A percentile compares a stretch with the other conserved stretches of the same genome.
Conservation (phyloP, 352 stramenopile species). For the Pilasporangium apinafurcum region DNA sequence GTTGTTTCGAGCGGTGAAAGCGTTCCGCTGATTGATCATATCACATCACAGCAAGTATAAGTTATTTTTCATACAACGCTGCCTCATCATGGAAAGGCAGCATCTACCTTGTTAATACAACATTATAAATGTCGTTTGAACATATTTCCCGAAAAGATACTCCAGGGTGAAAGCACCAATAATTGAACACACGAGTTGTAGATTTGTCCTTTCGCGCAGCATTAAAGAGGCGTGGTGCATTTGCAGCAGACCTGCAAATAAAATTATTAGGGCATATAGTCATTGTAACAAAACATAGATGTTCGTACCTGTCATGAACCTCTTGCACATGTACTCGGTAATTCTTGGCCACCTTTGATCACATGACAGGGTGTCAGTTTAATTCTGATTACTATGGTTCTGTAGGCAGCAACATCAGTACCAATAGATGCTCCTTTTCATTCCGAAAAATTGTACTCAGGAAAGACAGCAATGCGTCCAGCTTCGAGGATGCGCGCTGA, state of each 20-base stretch:
- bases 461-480: slow-evolving; percentile 78
- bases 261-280: too few species aligned
- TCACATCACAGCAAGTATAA: background rate
- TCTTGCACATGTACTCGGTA: slow-evolving; percentile 89
- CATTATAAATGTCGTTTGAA: slow-evolving; percentile 86
- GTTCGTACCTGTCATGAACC: slow-evolving; percentile 59
- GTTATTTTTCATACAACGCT: background rate
- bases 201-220: slow-evolving; percentile 38
- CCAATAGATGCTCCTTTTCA: slow-evolving; percentile 71
- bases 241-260: slow-evolving; percentile 26
- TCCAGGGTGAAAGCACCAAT: slow-evolving; percentile 98
- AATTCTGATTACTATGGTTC: too few species aligned
- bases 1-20: slow-evolving; percentile 96
- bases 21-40: slow-evolving; percentile 84
- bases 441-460: slow-evolving; percentile 82
- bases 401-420: slow-evolving; percentile 9
- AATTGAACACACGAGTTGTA: slow-evolving; percentile 90
- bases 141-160: slow-evolving; percentile 95
- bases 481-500: slow-evolving; percentile 61
- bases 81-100: too few species aligned
- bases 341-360: slow-evolving; percentile 61
- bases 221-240: slow-evolving; percentile 43
- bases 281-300: slow-evolving; percentile 8
- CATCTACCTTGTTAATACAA: slow-evolving; percentile 77
- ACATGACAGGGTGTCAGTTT: too few species aligned